phyloP scores from a whole-genome alignment of 2,329 filamentous ascomycete species.

The Lanzia echinophila region DNA sequence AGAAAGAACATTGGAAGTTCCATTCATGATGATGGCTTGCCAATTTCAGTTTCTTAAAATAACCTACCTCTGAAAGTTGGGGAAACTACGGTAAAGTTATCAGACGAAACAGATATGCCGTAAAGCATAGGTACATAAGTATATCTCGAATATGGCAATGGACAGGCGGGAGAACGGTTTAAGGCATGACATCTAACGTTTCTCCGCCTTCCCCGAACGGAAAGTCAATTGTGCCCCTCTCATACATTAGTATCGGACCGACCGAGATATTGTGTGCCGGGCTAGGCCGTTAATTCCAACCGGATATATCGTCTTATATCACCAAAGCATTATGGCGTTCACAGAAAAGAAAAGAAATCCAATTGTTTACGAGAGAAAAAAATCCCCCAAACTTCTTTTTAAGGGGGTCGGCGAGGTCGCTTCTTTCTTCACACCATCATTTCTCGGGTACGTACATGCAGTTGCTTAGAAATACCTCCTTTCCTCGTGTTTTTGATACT shows the following conservation, averaged over 20 bases:
- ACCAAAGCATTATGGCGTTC: not conserved
- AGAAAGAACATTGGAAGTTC: too few species aligned
- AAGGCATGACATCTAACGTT: not conserved
- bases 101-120: not conserved
- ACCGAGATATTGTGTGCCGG: not conserved
- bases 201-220: not conserved
- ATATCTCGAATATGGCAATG: not conserved
- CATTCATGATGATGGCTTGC: too few species aligned
- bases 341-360: not conserved
- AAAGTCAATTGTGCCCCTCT: constrained; percentile 1
- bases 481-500: not conserved
- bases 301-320: not conserved
- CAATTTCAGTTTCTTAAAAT: too few species aligned
- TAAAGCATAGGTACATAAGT: too few species aligned
- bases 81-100: not conserved
- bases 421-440: not conserved
- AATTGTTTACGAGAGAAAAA: not conserved
- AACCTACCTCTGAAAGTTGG: too few species aligned
- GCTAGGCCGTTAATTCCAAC: too few species aligned
- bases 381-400: too few species aligned
- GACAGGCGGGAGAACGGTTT: not conserved
- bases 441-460: not conserved
- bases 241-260: constrained; percentile 3
- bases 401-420: not conserved
- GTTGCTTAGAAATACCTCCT: not conserved